Evolutionary conservation across 371 early-diverging fungal genomes (phyloP).

Genomic region (Apophysomyces ossiformis): DNA sequence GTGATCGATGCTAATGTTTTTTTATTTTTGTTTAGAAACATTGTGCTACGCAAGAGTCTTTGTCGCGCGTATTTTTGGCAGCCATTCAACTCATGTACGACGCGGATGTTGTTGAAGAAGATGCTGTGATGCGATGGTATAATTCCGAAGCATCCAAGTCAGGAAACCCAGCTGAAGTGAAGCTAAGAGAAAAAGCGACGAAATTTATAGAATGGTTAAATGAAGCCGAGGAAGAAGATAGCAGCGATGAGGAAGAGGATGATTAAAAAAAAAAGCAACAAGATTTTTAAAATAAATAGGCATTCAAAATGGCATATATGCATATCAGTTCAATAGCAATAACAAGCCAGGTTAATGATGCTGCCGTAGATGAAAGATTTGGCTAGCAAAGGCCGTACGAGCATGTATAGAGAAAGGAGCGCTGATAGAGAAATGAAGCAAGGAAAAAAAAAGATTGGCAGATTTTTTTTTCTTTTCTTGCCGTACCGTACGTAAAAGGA

Average conservation of each 20-base stretch:
- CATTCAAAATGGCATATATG: background rate
- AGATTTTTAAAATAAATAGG: background rate
- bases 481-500: too few species aligned
- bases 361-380: too few species aligned
- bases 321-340: too few species aligned
- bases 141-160: slow-evolving; percentile 39
- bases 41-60: slow-evolving; percentile 47
- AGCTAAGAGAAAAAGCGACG: slow-evolving; percentile 49
- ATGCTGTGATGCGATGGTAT: slow-evolving; percentile 83
- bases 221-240: slow-evolving; percentile 62
- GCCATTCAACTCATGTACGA: slow-evolving; percentile 78
- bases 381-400: too few species aligned
- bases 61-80: slow-evolving; percentile 64
- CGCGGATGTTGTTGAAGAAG: slow-evolving; percentile 84
- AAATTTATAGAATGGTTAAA: slow-evolving; percentile 75
- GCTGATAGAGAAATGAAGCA: too few species aligned
- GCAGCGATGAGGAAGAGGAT: slow-evolving; percentile 42
- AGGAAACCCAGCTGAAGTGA: slow-evolving; percentile 30
- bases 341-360: too few species aligned
- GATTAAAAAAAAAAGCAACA: background rate
- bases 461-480: too few species aligned
- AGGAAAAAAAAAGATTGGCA: too few species aligned
- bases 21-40: slow-evolving; percentile 26
- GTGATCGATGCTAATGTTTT: too few species aligned
- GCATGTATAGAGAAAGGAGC: too few species aligned